Evolutionary conservation across 805 yeast species (phyloP), one percentile per base, ranked within the genome.

Genomic region (Kodamaea laetipori): DNA sequence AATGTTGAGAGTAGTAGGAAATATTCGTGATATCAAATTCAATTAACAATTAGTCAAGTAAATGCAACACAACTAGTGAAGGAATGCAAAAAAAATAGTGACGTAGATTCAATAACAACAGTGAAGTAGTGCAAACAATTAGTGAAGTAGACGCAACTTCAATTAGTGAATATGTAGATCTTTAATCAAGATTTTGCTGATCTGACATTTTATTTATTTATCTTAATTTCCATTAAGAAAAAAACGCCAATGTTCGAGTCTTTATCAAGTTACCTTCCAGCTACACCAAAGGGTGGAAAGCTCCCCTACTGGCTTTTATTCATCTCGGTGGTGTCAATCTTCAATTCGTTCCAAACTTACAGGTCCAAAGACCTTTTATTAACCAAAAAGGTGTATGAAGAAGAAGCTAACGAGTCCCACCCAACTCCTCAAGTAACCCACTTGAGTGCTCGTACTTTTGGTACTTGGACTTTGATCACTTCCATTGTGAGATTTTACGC

Each of bases 381-480:
- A 42, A 86, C 97, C 2, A 80, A 85, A 53, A 75, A 81, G 51
- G 97, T 94, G 6, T 94, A 94, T 61, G 84, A 77, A 25, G 43
- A 44, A 13, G 53, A 49, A 24, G 46, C 49, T 30, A 37, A 48
- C 57, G 61, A 44, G 12, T 42, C 49, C 9, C 64, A 65, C 12
- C 56, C 60, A 6, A 49, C 56, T 3, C 49, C 58, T 6, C 69
- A 69, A 42, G 70, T 71, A 9, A 67, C 73, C 4, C 63, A 69
- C 10, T 72, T 94, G 52, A 81, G 94, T 54, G 96, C 97, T n/a
- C 79, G 99, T 56, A 92, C 99, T 0, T 94, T 94, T 63, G 99
- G 99, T 25, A 94, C 99, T 0, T 94, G 99, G 99, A 94, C 99
- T 0, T 71, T 90, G 30, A 76, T 90, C 54, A 82, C 96, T 2